Conservation (phyloP, 2,329 filamentous ascomycete genomes). For the Pseudogymnoascus sp. region DNA sequence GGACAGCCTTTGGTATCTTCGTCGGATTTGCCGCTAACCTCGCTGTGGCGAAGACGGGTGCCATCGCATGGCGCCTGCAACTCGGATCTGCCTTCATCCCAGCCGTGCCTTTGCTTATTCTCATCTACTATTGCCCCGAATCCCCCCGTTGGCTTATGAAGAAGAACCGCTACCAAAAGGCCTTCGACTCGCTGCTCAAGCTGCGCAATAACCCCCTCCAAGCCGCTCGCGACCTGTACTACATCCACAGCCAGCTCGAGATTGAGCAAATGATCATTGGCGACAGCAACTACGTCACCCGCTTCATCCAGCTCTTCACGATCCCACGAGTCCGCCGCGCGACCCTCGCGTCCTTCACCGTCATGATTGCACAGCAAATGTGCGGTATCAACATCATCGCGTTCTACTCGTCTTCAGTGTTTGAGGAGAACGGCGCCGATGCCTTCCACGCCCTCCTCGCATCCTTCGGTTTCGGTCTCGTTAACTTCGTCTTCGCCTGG, state of each 20-base stretch:
- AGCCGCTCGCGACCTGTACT: constrained; percentile 56
- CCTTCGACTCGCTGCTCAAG: constrained; percentile 49
- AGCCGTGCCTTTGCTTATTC: constrained; percentile 49
- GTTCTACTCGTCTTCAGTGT: constrained; percentile 63
- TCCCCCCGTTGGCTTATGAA: constrained; percentile 62
- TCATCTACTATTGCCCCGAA: constrained; percentile 61
- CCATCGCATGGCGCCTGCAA: constrained; percentile 55
- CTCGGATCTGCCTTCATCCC: constrained; percentile 58
- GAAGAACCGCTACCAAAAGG: constrained; percentile 55
- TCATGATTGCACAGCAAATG: constrained; percentile 52
- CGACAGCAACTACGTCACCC: constrained; percentile 50
- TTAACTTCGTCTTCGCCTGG: constrained; percentile 60
- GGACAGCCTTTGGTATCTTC: constrained; percentile 58
- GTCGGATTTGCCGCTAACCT: constrained; percentile 57
- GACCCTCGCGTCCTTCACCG: constrained; percentile 66
- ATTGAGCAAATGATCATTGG: constrained; percentile 46
- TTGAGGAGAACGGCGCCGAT: constrained; percentile 47
- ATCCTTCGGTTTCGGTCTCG: constrained; percentile 56
- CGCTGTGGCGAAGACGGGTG: constrained; percentile 46
- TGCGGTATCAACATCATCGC: constrained; percentile 52
- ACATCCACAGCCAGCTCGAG: constrained; percentile 57
- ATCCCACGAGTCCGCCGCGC: constrained; percentile 63
- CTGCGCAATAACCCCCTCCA: constrained; percentile 52
- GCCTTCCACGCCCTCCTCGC: constrained; percentile 51
- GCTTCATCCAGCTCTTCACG: constrained; percentile 60